Evolutionary conservation across 306 rosid genomes (phyloP).

Genomic region (Alnus rubra): DNA sequence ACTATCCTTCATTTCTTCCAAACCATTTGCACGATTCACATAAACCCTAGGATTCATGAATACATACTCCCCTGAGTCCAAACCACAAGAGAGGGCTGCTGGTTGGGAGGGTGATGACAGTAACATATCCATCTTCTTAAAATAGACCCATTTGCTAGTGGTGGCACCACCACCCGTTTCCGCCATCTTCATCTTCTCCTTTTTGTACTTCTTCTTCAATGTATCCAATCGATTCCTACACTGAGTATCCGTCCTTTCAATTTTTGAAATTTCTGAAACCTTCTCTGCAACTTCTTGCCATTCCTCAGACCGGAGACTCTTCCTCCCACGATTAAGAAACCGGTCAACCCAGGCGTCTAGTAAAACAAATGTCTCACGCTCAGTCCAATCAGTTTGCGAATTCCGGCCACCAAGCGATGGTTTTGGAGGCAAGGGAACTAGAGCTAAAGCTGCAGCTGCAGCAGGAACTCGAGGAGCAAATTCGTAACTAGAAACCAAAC

Average conservation of each 20-base stretch:
- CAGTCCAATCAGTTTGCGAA: constrained; percentile 78
- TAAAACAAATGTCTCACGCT: constrained; percentile 71
- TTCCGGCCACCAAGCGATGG: constrained; percentile 68
- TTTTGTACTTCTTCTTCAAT: constrained; percentile 85
- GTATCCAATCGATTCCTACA: constrained; percentile 88
- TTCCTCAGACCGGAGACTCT: constrained; percentile 88
- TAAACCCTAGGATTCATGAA: constrained; percentile 62
- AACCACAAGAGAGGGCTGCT: constrained; percentile 66
- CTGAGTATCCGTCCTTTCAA: constrained; percentile 77
- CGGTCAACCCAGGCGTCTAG: constrained; percentile 87
- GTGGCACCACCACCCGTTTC: constrained; percentile 33
- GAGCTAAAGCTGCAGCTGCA: constrained; percentile 19
- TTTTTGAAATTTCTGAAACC: constrained; percentile 74
- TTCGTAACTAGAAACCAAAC: constrained; percentile 72
- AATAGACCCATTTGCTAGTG: constrained; percentile 71
- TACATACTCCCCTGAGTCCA: constrained; percentile 72
- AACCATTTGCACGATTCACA: constrained; percentile 62
- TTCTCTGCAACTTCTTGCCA: constrained; percentile 91
- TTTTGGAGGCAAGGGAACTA: constrained; percentile 43
- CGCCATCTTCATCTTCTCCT: constrained; percentile 63
- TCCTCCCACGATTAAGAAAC: constrained; percentile 81
- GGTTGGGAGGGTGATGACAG: constrained; percentile 62
- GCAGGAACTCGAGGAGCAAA: constrained; percentile 68
- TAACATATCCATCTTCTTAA: constrained; percentile 71
- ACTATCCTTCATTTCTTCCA: constrained; percentile 78